Conservation (phyloP, 164 flowering plant species). For the Hamamelis virginiana region DNA sequence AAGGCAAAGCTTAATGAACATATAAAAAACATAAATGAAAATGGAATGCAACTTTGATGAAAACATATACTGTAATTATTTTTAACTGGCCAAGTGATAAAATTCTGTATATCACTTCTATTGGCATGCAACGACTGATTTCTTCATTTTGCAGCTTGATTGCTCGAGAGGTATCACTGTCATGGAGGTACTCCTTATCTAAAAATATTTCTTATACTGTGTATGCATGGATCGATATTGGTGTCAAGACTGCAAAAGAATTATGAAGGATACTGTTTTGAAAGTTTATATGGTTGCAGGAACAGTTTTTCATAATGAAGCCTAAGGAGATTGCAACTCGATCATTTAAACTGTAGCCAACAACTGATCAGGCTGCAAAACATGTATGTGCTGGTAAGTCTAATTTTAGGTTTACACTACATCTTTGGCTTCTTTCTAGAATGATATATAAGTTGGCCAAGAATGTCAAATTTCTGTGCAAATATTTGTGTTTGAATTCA, state of each 20-base stretch:
- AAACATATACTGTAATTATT: too few relatives aligned
- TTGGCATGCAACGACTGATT: neutral
- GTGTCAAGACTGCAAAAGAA: neutral
- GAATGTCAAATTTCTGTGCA: neutral
- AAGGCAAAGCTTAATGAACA: too few relatives aligned
- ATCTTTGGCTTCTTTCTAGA: constrained; percentile 1
- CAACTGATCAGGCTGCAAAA: constrained; percentile 77
- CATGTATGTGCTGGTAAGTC: constrained; percentile 67
- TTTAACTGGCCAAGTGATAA: too few relatives aligned
- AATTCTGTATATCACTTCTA: neutral
- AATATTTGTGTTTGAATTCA: constrained; percentile 40
- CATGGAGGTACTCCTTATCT: constrained; percentile 65
- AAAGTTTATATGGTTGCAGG: constrained; percentile 43
- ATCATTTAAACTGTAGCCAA: constrained; percentile 67
- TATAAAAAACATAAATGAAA: too few relatives aligned
- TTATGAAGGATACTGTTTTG: constrained; percentile 3
- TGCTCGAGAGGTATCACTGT: constrained; percentile 61
- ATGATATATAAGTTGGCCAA: neutral
- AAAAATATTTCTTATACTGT: neutral
- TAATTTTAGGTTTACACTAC: neutral
- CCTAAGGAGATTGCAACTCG: constrained; percentile 55
- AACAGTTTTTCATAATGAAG: constrained; percentile 83
- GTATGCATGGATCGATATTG: neutral
- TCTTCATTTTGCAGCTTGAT: constrained; percentile 57
- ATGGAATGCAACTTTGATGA: too few relatives aligned